Evolutionary conservation across 2,329 filamentous ascomycete species (phyloP).

Genomic region (Colletotrichum lentis): DNA sequence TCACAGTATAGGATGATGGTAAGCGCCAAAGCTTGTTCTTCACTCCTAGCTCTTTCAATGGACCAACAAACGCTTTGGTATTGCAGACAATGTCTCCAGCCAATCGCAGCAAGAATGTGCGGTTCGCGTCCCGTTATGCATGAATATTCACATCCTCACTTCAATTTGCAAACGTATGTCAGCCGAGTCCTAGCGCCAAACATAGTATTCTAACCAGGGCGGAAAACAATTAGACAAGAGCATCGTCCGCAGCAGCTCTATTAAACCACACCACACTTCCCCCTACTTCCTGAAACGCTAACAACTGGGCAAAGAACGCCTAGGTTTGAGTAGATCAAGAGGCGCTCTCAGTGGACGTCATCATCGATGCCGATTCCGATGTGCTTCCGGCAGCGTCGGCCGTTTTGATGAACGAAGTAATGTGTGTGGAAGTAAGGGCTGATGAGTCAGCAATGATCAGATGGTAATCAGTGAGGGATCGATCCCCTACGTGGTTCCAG

Average conservation of each 20-base stretch:
- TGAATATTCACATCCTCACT: neutral
- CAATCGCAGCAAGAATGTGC: no score
- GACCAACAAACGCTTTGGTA: conserved; percentile 1
- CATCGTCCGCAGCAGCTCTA: neutral
- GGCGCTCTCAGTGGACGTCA: neutral
- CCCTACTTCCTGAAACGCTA: neutral
- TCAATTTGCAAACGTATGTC: neutral
- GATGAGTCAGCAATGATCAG: neutral
- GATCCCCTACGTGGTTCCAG: neutral
- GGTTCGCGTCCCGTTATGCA: no score
- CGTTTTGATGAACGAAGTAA: conserved; percentile 1
- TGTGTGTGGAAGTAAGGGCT: neutral
- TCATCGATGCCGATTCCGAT: neutral
- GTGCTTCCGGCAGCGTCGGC: neutral
- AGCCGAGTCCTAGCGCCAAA: neutral
- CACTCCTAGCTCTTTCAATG: conserved; percentile 5
- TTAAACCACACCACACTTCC: neutral
- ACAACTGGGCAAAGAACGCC: no score
- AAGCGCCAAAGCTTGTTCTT: conserved; percentile 3
- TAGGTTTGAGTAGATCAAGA: no score
- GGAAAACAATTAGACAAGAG: neutral
- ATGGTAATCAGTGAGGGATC: neutral
- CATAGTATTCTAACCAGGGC: neutral
- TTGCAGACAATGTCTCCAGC: neutral
- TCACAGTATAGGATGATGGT: conserved; percentile 3